A percentile compares a stretch with the other conserved stretches of the same genome.
phyloP scores from a whole-genome alignment of 306 rosid genomes.

The Cucurbita argyrosperma region DNA sequence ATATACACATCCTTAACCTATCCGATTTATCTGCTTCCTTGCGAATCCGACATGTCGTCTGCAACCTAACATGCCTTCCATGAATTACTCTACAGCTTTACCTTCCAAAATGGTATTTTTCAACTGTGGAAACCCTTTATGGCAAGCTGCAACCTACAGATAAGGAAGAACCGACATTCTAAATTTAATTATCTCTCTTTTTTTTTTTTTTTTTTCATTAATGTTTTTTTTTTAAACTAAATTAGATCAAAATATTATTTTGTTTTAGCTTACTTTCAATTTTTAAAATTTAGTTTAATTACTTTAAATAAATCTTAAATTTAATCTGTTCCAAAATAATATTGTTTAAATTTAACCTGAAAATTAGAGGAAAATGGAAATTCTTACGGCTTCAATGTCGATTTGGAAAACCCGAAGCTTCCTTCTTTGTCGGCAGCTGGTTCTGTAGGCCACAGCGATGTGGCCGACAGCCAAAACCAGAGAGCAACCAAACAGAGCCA shows the following conservation, averaged over 20 bases:
- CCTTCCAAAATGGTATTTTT: constrained; percentile 46
- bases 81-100: constrained; percentile 6
- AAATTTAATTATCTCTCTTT: too few relatives aligned
- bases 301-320: too few relatives aligned
- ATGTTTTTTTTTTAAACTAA: too few relatives aligned
- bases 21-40: too few relatives aligned
- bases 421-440: constrained; percentile 82
- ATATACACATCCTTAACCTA: too few relatives aligned
- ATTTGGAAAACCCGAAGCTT: constrained; percentile 86
- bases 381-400: constrained; percentile 88
- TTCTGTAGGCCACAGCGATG: constrained; percentile 66
- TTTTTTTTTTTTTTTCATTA: too few relatives aligned
- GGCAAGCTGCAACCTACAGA: constrained; percentile 70
- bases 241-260: too few relatives aligned
- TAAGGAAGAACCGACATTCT: background rate
- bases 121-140: constrained; percentile 55
- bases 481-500: constrained; percentile 59
- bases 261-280: too few relatives aligned
- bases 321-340: too few relatives aligned
- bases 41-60: background rate
- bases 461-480: constrained; percentile 65
- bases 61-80: background rate
- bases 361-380: background rate
- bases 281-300: too few relatives aligned
- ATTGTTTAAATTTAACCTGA: too few relatives aligned